phyloP scores from a whole-genome alignment of 352 stramenopile genomes.

The Phytophthora litchii region DNA sequence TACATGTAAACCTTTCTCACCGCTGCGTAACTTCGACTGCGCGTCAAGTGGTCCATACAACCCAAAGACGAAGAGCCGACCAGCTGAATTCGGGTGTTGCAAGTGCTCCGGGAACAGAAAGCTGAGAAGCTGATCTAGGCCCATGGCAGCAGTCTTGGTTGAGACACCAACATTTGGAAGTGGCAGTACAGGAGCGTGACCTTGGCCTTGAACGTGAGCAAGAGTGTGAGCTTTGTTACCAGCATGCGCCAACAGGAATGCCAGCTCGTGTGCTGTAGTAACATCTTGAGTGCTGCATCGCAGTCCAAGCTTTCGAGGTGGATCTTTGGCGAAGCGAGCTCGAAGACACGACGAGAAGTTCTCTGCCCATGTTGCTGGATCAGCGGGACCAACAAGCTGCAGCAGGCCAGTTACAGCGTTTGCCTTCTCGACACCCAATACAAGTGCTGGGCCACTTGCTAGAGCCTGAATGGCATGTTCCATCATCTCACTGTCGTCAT shows the following conservation, averaged over 20 bases:
- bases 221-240: conserved; percentile 16
- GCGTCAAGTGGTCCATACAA: conserved; percentile 80
- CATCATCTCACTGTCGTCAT: conserved; percentile 18
- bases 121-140: conserved; percentile 62
- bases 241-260: conserved; percentile 46
- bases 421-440: conserved; percentile 51
- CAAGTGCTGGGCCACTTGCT: conserved; percentile 43
- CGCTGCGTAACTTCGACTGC: conserved; percentile 58
- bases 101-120: conserved; percentile 83
- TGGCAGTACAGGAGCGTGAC: not conserved
- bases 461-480: conserved; percentile 38
- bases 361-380: conserved; percentile 35
- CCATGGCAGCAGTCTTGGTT: conserved; percentile 30
- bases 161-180: conserved; percentile 2
- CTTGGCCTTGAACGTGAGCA: not conserved
- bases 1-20: conserved; percentile 64
- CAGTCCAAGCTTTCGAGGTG: conserved; percentile 41
- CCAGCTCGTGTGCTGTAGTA: conserved; percentile 44
- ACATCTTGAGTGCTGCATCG: conserved; percentile 43
- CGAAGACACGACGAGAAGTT: conserved; percentile 33
- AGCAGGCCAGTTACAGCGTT: conserved; percentile 57
- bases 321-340: conserved; percentile 46
- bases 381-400: conserved; percentile 53
- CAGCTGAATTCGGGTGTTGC: conserved; percentile 79
- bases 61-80: conserved; percentile 80